These are phyloP conservation scores for Citropsis articulata DNA, from an alignment of 345 rosid species.

Conservation along the genomic window DNA sequence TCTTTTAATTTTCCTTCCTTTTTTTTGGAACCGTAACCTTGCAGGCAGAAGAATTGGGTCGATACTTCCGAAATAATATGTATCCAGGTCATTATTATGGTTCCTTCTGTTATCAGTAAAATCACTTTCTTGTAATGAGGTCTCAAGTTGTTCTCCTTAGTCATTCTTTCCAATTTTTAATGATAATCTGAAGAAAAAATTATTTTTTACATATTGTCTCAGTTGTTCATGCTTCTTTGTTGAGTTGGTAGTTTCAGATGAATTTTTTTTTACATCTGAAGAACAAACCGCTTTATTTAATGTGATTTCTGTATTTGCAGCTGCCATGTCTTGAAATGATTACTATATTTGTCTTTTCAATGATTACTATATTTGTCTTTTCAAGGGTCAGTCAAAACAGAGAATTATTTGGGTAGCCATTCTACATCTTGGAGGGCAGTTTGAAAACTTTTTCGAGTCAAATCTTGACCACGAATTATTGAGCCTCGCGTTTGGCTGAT, in stretches of 20 bases:
- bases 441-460: neutral
- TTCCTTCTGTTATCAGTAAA: conserved; percentile 2
- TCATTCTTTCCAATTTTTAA: neutral
- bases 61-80: conserved; percentile 96
- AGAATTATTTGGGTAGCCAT: neutral
- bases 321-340: neutral
- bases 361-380: neutral
- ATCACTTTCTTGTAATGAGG: neutral
- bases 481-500: neutral
- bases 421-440: neutral
- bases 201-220: neutral
- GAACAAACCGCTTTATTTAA: neutral
- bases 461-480: neutral
- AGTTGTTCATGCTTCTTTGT: neutral
- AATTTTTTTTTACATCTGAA: neutral
- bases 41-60: conserved; percentile 99
- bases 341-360: too few species aligned
- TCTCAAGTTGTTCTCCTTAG: neutral
- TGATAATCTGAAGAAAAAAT: neutral
- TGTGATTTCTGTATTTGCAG: neutral
- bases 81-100: conserved; percentile 74
- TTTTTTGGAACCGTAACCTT: neutral
- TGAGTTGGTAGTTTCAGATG: neutral
- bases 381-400: neutral
- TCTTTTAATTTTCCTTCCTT: conserved; percentile 7